Percentiles rank a stretch among this genome's conserved stretches.
Evolutionary conservation across 306 rosid genomes (phyloP).

Genomic region (Biancaea sappan): DNA sequence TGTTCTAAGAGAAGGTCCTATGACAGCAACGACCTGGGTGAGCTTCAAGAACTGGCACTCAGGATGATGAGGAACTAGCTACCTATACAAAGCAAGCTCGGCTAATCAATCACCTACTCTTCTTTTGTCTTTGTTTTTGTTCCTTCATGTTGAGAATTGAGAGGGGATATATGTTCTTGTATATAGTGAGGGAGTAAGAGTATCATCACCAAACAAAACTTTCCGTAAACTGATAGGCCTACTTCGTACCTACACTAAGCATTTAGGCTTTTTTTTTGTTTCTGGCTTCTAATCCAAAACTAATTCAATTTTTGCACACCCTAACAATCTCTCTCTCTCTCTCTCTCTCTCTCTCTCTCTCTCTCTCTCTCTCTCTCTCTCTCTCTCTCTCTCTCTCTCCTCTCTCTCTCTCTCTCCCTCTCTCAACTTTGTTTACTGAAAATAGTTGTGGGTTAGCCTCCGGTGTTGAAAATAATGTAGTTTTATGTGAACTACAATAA

Average conservation of each 20-base stretch:
- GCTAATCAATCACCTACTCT: not conserved
- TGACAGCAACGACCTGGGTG: conserved; percentile 65
- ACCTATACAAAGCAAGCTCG: too few species aligned
- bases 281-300: conserved; percentile 43
- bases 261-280: conserved; percentile 41
- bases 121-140: conserved; percentile 2
- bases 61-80: conserved; percentile 94
- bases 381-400: not conserved
- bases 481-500: conserved; percentile 32
- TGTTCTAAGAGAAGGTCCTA: conserved; percentile 52
- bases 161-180: too few species aligned
- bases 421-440: conserved; percentile 14
- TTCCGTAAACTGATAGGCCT: conserved; percentile 39
- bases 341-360: not conserved
- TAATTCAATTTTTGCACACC: conserved; percentile 28
- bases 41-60: conserved; percentile 86
- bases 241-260: too few species aligned
- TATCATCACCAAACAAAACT: too few species aligned
- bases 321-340: not conserved
- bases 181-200: conserved; percentile 45
- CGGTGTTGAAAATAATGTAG: conserved; percentile 37
- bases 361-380: not conserved
- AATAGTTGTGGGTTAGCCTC: conserved; percentile 17
- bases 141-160: too few species aligned
- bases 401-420: not conserved